Base-by-base conservation (phyloP, 1,139 yeast genomes). In the Wickerhamiella infanticola region DNA sequence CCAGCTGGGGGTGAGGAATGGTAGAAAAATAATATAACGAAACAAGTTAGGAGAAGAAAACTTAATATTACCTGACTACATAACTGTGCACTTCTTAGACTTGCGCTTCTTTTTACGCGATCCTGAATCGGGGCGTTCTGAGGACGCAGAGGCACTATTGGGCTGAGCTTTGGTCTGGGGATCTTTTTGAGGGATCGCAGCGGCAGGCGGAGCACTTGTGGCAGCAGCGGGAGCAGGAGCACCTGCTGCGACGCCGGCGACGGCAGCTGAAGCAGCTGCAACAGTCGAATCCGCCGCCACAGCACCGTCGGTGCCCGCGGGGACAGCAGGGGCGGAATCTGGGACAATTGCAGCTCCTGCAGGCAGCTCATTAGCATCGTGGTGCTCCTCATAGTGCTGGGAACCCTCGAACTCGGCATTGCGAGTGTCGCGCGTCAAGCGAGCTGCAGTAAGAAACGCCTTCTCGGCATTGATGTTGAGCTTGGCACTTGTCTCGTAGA, bases 401-500 rank as follows among this genome's bases (percentile, higher is more conserved):
- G 18, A 18, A 18, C 18, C 18, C 4, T 24, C 36, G 3, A 27
- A 31, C 13, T 39, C 41, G 3, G 43, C 43, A n/a, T 35, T 35
- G 39, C 62, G 53, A 24, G 56, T 50, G 39, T 55, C 52, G 26
- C 63, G 81, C 50, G 88, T 85, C 56, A 82, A 93, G 62, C 95
- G 73, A 5, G 90, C 96, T 43, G 90, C 80, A 55, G 83, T 93
- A 52, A 83, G 70, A 59, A 90, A 90, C 2, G 95, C 94, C 56
- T 81, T 90, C 57, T 82, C 94, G 42, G 88, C 94, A 59, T 90
- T 88, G 48, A 86, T 79, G 61, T 84, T 82, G 55, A 82, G 76
- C 73, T 86, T 81, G 38, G 98, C 97, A 53, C 94, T 81, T 4
- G 96, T 84, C 66, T 90, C 97, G 63, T 84, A 65, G 45, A 88